Percentiles rank a stretch among this genome's conserved stretches.
Conservation (phyloP, 768 basidiomycete genomes). For the Podaxis carcinomalis region DNA sequence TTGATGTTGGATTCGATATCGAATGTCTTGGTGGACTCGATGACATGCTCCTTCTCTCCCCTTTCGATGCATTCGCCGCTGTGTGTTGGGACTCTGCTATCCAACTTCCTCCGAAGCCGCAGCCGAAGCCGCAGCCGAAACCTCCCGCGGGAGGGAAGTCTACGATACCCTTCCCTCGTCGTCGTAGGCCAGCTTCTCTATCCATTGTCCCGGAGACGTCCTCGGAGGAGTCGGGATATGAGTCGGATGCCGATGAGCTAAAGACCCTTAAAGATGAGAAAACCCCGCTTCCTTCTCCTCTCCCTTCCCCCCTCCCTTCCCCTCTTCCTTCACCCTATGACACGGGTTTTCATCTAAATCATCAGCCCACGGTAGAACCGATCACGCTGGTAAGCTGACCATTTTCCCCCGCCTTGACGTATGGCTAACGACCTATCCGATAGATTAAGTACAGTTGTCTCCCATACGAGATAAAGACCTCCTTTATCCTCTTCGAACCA, state of each 20-base stretch:
- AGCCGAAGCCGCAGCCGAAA: not conserved
- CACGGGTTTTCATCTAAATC: conserved; percentile 6
- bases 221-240: conserved; percentile 12
- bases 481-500: conserved; percentile 17
- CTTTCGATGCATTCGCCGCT: conserved; percentile 30
- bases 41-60: conserved; percentile 30
- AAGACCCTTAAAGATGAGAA: conserved; percentile 9
- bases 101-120: not conserved
- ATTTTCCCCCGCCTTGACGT: not conserved
- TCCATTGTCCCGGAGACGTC: conserved; percentile 4
- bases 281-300: not conserved
- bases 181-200: not conserved
- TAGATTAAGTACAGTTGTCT: conserved; percentile 12
- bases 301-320: conserved; percentile 1
- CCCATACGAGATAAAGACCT: conserved; percentile 14
- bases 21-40: conserved; percentile 36
- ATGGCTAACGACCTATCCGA: not conserved
- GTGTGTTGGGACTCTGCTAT: conserved; percentile 30
- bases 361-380: conserved; percentile 8
- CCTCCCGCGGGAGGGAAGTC: not conserved
- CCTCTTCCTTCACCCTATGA: conserved; percentile 8
- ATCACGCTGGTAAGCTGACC: conserved; percentile 6
- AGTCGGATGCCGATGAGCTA: conserved; percentile 10
- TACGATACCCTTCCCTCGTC: not conserved
- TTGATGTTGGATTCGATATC: conserved; percentile 32